Conservation (phyloP, 192 early-diverging fungal species). For the Coemansia pectinata region DNA sequence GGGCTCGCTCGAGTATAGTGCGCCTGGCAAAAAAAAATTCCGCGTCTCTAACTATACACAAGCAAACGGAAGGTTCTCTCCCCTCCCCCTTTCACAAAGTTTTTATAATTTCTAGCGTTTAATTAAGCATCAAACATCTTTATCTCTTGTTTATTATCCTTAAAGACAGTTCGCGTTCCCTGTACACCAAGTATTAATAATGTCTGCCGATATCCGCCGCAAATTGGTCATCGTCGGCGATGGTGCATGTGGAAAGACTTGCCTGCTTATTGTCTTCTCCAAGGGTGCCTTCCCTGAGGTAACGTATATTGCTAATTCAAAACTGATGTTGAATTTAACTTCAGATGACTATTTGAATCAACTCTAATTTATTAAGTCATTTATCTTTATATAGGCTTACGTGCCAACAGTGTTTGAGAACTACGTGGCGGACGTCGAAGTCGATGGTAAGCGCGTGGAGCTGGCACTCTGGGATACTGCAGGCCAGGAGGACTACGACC, state of each 20-base stretch:
- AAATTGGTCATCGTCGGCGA: slow-evolving; percentile 90
- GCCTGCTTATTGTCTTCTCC: slow-evolving; percentile 80
- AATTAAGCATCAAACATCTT: not conserved
- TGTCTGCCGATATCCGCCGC: slow-evolving; percentile 7
- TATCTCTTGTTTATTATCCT: not conserved
- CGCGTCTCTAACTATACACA: not conserved
- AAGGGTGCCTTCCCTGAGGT: slow-evolving; percentile 73
- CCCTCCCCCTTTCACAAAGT: slow-evolving; percentile 6
- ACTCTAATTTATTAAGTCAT: not conserved
- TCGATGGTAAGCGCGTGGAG: slow-evolving; percentile 84
- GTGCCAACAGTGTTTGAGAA: slow-evolving; percentile 96
- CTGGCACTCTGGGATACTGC: slow-evolving; percentile 97
- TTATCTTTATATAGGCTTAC: slow-evolving; percentile 58
- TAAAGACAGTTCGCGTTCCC: not conserved
- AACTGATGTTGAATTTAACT: not conserved
- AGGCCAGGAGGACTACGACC: slow-evolving; percentile 95
- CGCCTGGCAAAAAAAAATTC: slow-evolving; percentile 1
- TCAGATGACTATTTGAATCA: not conserved
- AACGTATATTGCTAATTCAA: slow-evolving; percentile 3
- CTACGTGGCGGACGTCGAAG: slow-evolving; percentile 88
- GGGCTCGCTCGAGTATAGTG: not conserved
- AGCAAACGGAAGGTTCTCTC: not conserved
- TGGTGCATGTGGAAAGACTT: slow-evolving; percentile 90
- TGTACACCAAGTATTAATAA: not conserved
- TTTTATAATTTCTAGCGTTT: slow-evolving; percentile 2